Conservation (phyloP, 176 grass and related monocot genomes). For the Olyra latifolia region DNA sequence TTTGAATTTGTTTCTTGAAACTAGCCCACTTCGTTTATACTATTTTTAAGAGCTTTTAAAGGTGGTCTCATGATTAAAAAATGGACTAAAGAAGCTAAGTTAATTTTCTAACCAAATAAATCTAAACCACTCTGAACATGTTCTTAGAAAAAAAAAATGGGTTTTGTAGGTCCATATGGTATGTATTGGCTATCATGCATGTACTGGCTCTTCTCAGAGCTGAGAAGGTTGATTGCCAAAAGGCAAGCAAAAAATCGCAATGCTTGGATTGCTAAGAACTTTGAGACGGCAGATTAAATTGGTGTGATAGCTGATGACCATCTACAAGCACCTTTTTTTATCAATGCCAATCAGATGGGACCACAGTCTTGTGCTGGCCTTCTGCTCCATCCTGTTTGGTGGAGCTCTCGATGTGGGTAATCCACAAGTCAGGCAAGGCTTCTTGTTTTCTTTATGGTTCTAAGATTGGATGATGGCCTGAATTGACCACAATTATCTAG, state of each 20-base stretch:
- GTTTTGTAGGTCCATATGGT: slow-evolving; percentile 2
- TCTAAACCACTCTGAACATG: too few relatives aligned
- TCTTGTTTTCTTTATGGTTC: slow-evolving; percentile 42
- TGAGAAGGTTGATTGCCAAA: slow-evolving; percentile 12
- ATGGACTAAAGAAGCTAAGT: too few relatives aligned
- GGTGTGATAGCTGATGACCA: slow-evolving; percentile 28
- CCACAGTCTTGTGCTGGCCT: slow-evolving; percentile 32
- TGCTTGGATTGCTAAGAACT: slow-evolving; percentile 23
- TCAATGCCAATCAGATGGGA: slow-evolving; percentile 33
- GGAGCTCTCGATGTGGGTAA: slow-evolving; percentile 47
- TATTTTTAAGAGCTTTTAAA: too few relatives aligned
- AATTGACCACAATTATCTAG: slow-evolving; percentile 41
- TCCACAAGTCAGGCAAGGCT: slow-evolving; percentile 22
- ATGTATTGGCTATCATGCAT: not conserved
- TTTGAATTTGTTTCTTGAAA: too few relatives aligned
- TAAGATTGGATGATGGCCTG: slow-evolving; percentile 3
- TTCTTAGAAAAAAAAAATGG: slow-evolving; percentile 36
- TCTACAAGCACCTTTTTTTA: slow-evolving; percentile 38
- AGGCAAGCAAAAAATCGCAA: not conserved
- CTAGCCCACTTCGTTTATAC: too few relatives aligned
- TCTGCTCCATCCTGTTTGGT: slow-evolving; percentile 33
- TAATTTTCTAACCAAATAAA: too few relatives aligned
- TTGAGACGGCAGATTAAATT: slow-evolving; percentile 9
- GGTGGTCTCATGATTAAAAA: too few relatives aligned
- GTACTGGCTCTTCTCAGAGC: not conserved